A percentile compares a stretch with the other conserved stretches of the same genome.
Conservation (phyloP, 805 yeast species). For the Teunomyces lycoperdinae region DNA sequence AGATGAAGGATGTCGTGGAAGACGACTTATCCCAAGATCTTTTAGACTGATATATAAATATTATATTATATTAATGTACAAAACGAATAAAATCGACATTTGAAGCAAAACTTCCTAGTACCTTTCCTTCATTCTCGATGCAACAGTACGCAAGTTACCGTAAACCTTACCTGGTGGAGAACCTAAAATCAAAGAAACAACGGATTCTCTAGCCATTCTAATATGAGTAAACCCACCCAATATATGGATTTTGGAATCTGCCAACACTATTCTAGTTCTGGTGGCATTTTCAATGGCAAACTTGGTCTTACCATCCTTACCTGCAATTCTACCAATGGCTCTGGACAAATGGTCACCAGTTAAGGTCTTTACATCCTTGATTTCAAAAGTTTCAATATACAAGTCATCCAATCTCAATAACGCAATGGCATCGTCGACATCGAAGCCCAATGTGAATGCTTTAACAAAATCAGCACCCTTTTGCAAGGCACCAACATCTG, state of each 20-base stretch:
- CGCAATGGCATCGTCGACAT: constrained; percentile 95
- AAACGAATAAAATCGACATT: background rate
- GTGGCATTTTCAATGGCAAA: constrained; percentile 98
- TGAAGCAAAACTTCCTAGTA: constrained; percentile 43
- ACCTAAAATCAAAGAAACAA: constrained; percentile 91
- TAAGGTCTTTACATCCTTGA: constrained; percentile 94
- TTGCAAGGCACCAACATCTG: constrained; percentile 91
- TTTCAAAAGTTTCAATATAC: constrained; percentile 94
- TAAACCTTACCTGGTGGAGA: constrained; percentile 98
- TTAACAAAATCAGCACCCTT: constrained; percentile 97
- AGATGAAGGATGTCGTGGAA: constrained; percentile 36
- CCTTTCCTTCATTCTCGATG: constrained; percentile 95
- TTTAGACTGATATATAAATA: constrained; percentile 14
- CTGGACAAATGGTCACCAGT: constrained; percentile 95
- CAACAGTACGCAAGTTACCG: constrained; percentile 94
- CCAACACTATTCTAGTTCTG: constrained; percentile 94
- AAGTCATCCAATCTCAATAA: constrained; percentile 90
- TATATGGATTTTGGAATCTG: constrained; percentile 94
- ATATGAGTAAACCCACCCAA: constrained; percentile 96
- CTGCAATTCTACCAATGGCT: constrained; percentile 99
- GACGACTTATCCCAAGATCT: constrained; percentile 53
- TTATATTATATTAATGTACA: constrained; percentile 2
- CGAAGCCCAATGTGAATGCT: constrained; percentile 95
- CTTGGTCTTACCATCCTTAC: constrained; percentile 98
- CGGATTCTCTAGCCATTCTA: constrained; percentile 97